These are phyloP conservation scores for Brassica juncea DNA, from an alignment of 345 rosid species.

Conservation along the genomic window DNA sequence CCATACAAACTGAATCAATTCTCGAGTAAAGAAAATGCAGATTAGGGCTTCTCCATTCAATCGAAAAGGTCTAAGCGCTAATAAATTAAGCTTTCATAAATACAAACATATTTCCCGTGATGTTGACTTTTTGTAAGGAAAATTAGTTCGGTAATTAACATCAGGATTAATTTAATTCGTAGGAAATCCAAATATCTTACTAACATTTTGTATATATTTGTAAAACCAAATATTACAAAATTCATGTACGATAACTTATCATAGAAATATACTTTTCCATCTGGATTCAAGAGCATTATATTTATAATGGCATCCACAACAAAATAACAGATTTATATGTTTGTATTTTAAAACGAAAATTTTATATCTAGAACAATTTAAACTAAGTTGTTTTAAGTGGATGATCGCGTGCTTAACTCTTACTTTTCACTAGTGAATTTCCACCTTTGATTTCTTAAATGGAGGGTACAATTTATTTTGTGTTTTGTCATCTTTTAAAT, in stretches of 20 bases:
- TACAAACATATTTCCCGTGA: constrained; percentile 9
- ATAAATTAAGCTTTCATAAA: neutral
- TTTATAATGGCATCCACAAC: neutral
- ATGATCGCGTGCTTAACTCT: constrained; percentile 16
- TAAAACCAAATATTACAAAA: neutral
- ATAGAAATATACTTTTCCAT: neutral
- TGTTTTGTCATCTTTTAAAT: neutral
- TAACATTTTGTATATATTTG: neutral
- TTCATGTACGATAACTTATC: neutral
- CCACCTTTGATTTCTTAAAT: constrained; percentile 24
- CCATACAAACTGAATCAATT: neutral
- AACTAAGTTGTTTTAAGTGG: constrained; percentile 11
- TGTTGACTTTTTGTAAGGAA: neutral
- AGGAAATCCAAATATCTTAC: neutral
- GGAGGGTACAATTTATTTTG: neutral
- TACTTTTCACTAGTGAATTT: constrained; percentile 11
- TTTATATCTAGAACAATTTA: neutral
- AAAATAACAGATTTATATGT: neutral
- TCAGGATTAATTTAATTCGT: neutral
- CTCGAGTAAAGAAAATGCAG: neutral
- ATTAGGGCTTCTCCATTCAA: neutral
- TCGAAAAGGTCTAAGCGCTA: neutral
- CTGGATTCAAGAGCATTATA: neutral
- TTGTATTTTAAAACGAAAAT: neutral
- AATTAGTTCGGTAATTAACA: neutral